Evolutionary conservation across 805 yeast species (phyloP), one percentile per base, ranked within the genome.

Genomic region (Candida sonorensis): DNA sequence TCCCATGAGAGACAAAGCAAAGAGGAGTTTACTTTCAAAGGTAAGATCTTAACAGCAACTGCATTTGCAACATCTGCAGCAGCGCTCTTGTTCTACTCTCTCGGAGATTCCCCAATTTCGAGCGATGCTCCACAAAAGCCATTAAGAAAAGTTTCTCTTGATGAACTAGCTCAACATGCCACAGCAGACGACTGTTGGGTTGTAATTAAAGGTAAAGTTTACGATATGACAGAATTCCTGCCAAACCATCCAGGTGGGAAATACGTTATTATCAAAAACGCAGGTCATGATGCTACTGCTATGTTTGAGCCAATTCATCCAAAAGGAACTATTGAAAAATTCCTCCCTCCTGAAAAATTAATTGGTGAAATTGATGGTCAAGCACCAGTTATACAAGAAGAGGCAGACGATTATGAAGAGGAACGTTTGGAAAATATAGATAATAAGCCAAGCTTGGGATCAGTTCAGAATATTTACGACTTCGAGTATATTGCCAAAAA

Each of bases 281-380:
- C 74, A 7, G 79, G 77, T 15, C 57, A 59, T 34, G 75, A 73
- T 46, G 78, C 72, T 5, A 60, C 72, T 7, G 77, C 80, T 46
- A 75, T 84, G 8, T 90, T 86, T 51, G 84, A 81, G 37, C 95
- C 95, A 13, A 69, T 90, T 38, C 98, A 90, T 57, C 92, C 97
- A 0, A 73, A 80, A n/a, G 95, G 87, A 46, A 81, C 85, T 6
- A 66, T 90, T 33, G 77, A 73, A 23, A 75, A 75, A 46, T 74
- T 66, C 51, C 61, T 82, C 22, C 71, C 77, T 12, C 53, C 52
- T 17, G 74, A 74, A 18, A 77, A 78, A 49, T 77, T 76, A 45
- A 56, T 84, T 23, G 94, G 92, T 17, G 36, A 33, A 10, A 37
- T 59, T 23, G 59, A 58, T 34, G 63, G 59, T 26, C 55, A 52